Base-by-base conservation (phyloP, 2,329 filamentous ascomycete species). In the Exophiala dermatitidis region DNA sequence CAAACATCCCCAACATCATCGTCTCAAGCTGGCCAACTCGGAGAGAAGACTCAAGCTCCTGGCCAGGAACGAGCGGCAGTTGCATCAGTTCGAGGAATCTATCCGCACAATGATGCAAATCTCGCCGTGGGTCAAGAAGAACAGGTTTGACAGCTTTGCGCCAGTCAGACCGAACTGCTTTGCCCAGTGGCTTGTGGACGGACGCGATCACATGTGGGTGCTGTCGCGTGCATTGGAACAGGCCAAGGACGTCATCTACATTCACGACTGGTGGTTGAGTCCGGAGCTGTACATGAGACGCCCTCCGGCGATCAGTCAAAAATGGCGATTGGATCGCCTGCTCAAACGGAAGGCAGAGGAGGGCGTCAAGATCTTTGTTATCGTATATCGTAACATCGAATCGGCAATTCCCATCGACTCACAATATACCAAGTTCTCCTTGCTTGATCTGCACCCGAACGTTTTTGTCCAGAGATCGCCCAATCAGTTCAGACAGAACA, bases 201-300 rank as follows among this genome's bases (percentile, higher is more conserved):
- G 88, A 10, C 83, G 93, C 62, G 93, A 98, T 68, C 94, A 97
- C 74, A 97, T 97, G 91, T 98, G 93, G 93, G 95, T 96, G 68
- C 90, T 97, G 5, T 97, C 91, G 7, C 82, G 91, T 60, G 93
- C 93, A 8, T 94, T 98, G 64, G 93, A 89, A 67, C 95, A 96
- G 83, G 93, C 93, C 5, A 88, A 88, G 64, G 93, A 97, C 72
- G 91, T 97, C 57, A 91, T 98, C 63, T 97, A 97, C 70, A 97
- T 98, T 58, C 93, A 98, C 68, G 93, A 97, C 69, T 98, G 93
- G 93, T 98, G 93, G 93, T 74, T 98, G 38, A 96, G 88, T 63
- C 93, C 93, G 1, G 91, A 98, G 70, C 74, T 98, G 42, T 98
- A 98, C 72, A 85, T 97, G 83, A 82, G 93, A 56, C 81, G 93